Evolutionary conservation across 192 early-diverging fungal genomes (phyloP), one percentile per base, ranked within the genome.

Genomic region (Backusella mclennaniae): DNA sequence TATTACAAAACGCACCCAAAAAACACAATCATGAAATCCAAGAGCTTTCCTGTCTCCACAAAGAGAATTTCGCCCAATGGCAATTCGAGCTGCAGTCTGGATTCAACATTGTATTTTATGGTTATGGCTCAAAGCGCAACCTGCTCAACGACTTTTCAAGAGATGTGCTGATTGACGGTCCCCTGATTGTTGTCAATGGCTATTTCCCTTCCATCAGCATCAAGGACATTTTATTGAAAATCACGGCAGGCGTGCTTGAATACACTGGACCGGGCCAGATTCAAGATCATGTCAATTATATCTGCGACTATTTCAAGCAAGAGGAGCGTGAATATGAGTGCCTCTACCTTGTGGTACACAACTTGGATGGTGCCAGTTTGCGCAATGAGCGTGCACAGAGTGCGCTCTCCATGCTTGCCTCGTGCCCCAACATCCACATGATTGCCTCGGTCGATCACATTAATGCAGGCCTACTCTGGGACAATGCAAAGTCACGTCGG

Each of bases 381-480:
- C 90, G 96, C 1, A 87, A 88, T 35, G 90, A 91, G 73, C 84
- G 83, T n/a, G 76, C 82, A 6, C 95, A 96, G 82, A 76, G 81
- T 0, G 85, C 88, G 12, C 83, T 99, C 31, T 82, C 90, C 1
- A 77, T 88, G 15, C 81, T 99, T 17, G 92, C 95, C 2, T 84
- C 86, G 9, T 78, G 79, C 67, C 90, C 89, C 8, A 81, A 86
- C 39, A 88, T 99, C 21, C 91, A 92, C 53, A 49, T 99, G 19
- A 75, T 98, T 39, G 95, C 94, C 0, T 95, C 94, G 0, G 85
- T 96, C 26, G 98, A 99, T 82, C 93, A 99, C 74, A 95, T 98
- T 73, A 93, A 97, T 74, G 90, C 95, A 19, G 90, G 93, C 5
- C 77, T 98, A 29, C 84, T 98, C 23, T 98, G 95, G 95, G 96